Evolutionary conservation across 1,284 basidiomycete species (phyloP), one percentile per base, ranked within the genome.

Genomic region (Fomitopsis schrenkii): DNA sequence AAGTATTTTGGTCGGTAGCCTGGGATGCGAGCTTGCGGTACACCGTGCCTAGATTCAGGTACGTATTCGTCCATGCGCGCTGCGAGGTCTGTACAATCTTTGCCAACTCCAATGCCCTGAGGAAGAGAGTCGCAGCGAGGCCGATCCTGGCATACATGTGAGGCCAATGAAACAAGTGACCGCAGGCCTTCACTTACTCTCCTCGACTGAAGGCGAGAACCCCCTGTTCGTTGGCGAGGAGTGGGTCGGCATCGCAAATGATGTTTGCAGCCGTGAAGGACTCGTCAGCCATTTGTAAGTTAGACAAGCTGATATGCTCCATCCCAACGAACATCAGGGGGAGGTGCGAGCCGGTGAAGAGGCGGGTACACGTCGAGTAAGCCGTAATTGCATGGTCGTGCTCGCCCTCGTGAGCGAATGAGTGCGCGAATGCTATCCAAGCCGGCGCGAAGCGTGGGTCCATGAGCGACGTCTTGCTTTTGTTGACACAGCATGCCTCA

Each of bases 331-430:
- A 99, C 74, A 98, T 86, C 56, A 96, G 80, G 1, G 97, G 95
- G 6, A 99, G 80, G 75, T 98, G 95, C 1, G 95, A 95, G 15
- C 95, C 95, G 59, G 90, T 92, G 72, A 98, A 98, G 78, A 98
- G 89, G 36, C 96, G 81, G 2, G 95, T 92, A 56, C 94, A 95
- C 0, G 97, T 99, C 14, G 95, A 97, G 76, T 99, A 99, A 1
- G 97, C 96, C 0, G 95, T 98, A 52, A 99, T 93, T 1, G 97
- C 97, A 71, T 98, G 95, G 69, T 99, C 97, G 77, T 97, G 96
- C 74, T 99, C 97, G 17, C 97, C 96, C 74, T 99, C 97, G 64
- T 94, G 81, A 1, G 97, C 94, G 77, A 98, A 98, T 0, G 95
- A 95, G 77, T 99, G 97, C 1, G 92, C 97, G 74, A 98, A 99